Percentiles rank a stretch among this genome's conserved stretches.
phyloP scores from a whole-genome alignment of 2,329 filamentous ascomycete genomes.

The Fusarium burgessii region DNA sequence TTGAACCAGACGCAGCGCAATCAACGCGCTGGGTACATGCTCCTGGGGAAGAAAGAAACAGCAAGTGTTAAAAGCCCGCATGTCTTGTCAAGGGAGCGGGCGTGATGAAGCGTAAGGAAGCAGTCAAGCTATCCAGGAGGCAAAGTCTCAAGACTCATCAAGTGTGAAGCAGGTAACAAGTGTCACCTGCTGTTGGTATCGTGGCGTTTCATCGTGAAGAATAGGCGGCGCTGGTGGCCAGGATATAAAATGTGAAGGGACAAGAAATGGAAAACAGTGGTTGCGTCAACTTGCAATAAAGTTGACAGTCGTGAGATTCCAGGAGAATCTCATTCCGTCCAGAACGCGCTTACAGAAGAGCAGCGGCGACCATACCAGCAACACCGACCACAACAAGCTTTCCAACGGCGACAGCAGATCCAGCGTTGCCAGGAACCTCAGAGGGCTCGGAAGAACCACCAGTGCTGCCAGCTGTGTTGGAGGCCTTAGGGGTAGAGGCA shows the following conservation, averaged over 20 bases:
- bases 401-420: slow-evolving; percentile 57
- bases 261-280: slow-evolving; percentile 38
- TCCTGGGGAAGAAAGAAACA: slow-evolving; percentile 44
- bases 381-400: slow-evolving; percentile 62
- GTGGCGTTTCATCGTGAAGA: slow-evolving; percentile 47
- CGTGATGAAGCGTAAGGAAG: slow-evolving; percentile 45
- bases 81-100: slow-evolving; percentile 36
- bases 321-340: slow-evolving; percentile 6
- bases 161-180: slow-evolving; percentile 40
- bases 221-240: slow-evolving; percentile 30
- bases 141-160: slow-evolving; percentile 44
- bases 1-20: slow-evolving; percentile 40
- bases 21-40: slow-evolving; percentile 47
- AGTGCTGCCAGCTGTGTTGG: slow-evolving; percentile 33
- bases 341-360: slow-evolving; percentile 60
- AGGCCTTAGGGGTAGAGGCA: slow-evolving; percentile 38
- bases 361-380: slow-evolving; percentile 62
- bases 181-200: slow-evolving; percentile 41
- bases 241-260: slow-evolving; percentile 32
- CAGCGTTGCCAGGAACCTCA: slow-evolving; percentile 57
- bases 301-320: slow-evolving; percentile 28
- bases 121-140: slow-evolving; percentile 44
- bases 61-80: slow-evolving; percentile 37
- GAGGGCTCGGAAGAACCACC: slow-evolving; percentile 49
- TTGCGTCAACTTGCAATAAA: slow-evolving; percentile 23